These are phyloP conservation scores for Pelargonium myrrhifolium DNA, from an alignment of 441 rosid species.

Conservation along the genomic window DNA sequence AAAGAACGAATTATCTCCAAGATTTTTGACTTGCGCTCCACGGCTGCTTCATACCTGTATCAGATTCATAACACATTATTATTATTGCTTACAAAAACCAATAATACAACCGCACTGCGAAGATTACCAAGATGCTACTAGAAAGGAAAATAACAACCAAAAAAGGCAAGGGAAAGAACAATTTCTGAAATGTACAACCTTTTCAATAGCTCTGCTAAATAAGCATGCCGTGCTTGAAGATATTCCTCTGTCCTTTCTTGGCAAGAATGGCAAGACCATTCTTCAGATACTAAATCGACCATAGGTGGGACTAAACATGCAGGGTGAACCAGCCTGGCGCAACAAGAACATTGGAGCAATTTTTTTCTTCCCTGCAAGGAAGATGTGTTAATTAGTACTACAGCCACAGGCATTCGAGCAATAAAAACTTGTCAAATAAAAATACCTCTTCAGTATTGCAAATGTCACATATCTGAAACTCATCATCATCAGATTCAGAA, in stretches of 20 bases:
- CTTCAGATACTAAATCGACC: constrained; percentile 56
- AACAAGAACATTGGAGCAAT: constrained; percentile 89
- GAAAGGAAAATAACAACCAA: constrained; percentile 13
- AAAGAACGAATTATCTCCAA: constrained; percentile 80
- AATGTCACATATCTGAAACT: constrained; percentile 94
- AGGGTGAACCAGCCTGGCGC: constrained; percentile 84
- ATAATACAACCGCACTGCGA: not conserved
- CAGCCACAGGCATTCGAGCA: constrained; percentile 17
- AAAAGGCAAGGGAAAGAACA: constrained; percentile 12
- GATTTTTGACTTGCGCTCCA: constrained; percentile 80
- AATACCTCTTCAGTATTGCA: constrained; percentile 89
- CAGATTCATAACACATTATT: constrained; percentile 20
- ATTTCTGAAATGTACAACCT: constrained; percentile 38
- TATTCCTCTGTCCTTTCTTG: constrained; percentile 93
- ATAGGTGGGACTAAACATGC: constrained; percentile 82
- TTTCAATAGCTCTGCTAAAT: constrained; percentile 60
- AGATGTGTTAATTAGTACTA: constrained; percentile 20
- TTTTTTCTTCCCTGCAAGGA: constrained; percentile 78
- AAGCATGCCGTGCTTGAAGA: constrained; percentile 62
- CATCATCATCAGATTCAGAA: constrained; percentile 94
- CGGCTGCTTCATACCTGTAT: constrained; percentile 78
- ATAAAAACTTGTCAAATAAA: constrained; percentile 18
- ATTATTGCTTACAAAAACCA: constrained; percentile 14
- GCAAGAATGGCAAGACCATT: constrained; percentile 93
- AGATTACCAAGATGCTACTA: constrained; percentile 8